Evolutionary conservation across 768 basidiomycete genomes (phyloP), one percentile per base, ranked within the genome.

Genomic region (Phlegmacium glaucopus): DNA sequence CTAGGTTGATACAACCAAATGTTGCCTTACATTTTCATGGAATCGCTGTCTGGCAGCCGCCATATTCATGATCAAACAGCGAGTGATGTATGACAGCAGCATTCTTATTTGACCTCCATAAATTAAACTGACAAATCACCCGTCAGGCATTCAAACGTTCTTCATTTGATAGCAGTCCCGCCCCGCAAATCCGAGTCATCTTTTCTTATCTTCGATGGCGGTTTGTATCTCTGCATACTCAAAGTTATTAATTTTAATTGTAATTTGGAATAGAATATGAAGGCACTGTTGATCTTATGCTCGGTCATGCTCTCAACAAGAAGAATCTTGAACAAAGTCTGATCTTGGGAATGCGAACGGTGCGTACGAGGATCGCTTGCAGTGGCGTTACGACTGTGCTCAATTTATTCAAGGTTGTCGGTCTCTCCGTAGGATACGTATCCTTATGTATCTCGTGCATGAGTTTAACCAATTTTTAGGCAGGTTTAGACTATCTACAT

Each of bases 401-500:
- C n/a, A 43, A 12, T 6, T 25, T 17, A 17, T 12, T 9, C 25
- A 22, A 49, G 47, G 34, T 49, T 17, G 42, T 34, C 11, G 42
- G 47, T 29, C 47, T 49, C 16, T 49, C 47, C 22, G 47, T 49
- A 49, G n/a, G 40, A 11, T n/a, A n/a, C 13, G 7, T n/a, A 11
- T 29, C 6, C 1, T n/a, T 27, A 10, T 12, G 15, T 37, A 6
- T n/a, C 9, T 9, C 9, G 11, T 4, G 28, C 6, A 37, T 25
- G 8, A 36, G 30, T 37, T 22, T 6, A 17, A 28, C 15, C 11
- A 2, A 3, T 3, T 15, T 25, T 16, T 11, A 32, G 47, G 42
- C 47, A 25, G 47, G 41, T 38, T 29, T 49, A 42, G 47, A 49
- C 17, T 49, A 49, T 15, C 47, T 49, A 25, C 41, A 43, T 9